Evolutionary conservation across 306 rosid genomes (phyloP), one percentile per base, ranked within the genome.

Genomic region (Echinosophora koreensis): DNA sequence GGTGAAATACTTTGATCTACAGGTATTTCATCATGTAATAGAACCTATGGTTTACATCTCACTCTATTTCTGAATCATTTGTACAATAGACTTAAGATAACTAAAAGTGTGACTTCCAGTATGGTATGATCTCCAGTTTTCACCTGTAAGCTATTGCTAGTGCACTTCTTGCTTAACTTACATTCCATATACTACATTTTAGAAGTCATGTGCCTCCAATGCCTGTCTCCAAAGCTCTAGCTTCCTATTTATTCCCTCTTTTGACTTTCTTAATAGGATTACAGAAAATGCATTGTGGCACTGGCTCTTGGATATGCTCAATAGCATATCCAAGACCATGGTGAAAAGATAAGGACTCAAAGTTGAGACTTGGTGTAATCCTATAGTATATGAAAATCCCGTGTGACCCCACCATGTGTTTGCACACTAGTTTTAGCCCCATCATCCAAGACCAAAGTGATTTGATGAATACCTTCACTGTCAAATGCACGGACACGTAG

Each of bases 401-500:
- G 0, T 41, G 3, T 41, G 46, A 41, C 46, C 46, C 46, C 46
- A 41, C 2, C 8, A 8, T 41, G 46, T 41, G 46, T 41, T 41
- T 9, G 9, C 46, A 41, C 46, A 41, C 46, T 7, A 41, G 46
- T 41, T 41, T 41, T 41, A 8, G 46, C 46, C 46, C 9, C 46
- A 8, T 41, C 46, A 41, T 7, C 8, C 46, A 41, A 30, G 32
- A 30, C 32, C 32, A 30, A 30, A 3, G 70, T 30, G 64, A 54
- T 65, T 37, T 13, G 39, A 55, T 1, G 12, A 65, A 68, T 84
- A 94, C 98, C 98, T 94, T 94, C 90, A 14, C 63, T 71, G 69
- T 94, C 98, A 54, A 94, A 94, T 82, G 98, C 98, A 0, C 97
- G 93, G 68, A 90, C 87, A 0, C 84, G 96, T 6, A 94, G 90